These are phyloP conservation scores for Termitomyces titanicus DNA, from an alignment of 768 basidiomycete genomes.

Conservation along the genomic window DNA sequence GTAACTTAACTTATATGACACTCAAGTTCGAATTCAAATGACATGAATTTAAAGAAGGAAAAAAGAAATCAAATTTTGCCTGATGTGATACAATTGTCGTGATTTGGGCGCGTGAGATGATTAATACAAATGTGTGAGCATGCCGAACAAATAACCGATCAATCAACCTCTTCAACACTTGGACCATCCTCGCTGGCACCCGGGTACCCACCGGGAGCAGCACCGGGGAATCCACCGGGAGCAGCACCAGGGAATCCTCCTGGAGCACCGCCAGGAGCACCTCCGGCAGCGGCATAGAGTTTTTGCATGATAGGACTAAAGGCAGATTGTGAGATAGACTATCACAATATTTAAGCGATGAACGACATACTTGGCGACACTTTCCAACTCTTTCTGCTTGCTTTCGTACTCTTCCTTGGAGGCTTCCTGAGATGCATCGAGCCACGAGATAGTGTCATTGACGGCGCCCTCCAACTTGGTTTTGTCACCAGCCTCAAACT, in stretches of 20 bases:
- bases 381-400: conserved; percentile 92
- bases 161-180: conserved; percentile 89
- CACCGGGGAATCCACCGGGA: conserved; percentile 61
- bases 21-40: too few species aligned
- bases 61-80: too few species aligned
- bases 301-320: conserved; percentile 57
- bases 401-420: conserved; percentile 93
- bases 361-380: conserved; percentile 55
- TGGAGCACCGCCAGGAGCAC: conserved; percentile 60
- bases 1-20: too few species aligned
- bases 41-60: too few species aligned
- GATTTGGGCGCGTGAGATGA: too few species aligned
- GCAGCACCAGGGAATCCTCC: conserved; percentile 54
- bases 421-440: conserved; percentile 84
- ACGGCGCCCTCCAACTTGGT: conserved; percentile 75
- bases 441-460: conserved; percentile 82
- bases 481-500: conserved; percentile 87
- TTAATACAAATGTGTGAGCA: too few species aligned
- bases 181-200: conserved; percentile 79
- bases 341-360: neutral
- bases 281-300: conserved; percentile 75
- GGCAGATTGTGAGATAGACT: conserved; percentile 7
- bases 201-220: conserved; percentile 67
- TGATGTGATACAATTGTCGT: too few species aligned
- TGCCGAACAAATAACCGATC: conserved; percentile 10